These are phyloP conservation scores for Dalbergia cochinchinensis DNA, from an alignment of 306 rosid species.

Conservation along the genomic window DNA sequence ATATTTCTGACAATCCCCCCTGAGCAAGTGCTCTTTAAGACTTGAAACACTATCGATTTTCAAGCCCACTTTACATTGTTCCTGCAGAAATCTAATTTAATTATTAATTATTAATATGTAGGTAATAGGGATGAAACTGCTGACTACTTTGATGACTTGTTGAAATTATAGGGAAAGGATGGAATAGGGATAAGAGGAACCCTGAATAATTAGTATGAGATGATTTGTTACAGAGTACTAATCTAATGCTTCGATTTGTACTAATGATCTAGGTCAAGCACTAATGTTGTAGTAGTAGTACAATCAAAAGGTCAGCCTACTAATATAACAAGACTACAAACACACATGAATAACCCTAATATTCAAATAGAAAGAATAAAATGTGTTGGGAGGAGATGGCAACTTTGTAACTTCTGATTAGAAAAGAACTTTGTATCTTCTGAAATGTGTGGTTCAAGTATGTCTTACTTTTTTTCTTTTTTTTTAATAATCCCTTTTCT, in stretches of 20 bases:
- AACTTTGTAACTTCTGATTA: too few relatives aligned
- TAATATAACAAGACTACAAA: background rate
- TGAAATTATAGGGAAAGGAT: conserved; percentile 15
- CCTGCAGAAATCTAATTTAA: conserved; percentile 3
- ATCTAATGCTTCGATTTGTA: background rate
- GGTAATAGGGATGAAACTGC: background rate
- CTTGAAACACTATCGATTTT: background rate
- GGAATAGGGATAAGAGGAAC: conserved; percentile 16
- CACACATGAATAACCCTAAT: background rate
- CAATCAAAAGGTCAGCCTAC: background rate
- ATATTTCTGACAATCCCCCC: background rate
- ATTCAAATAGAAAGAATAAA: background rate
- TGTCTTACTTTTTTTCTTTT: too few relatives aligned
- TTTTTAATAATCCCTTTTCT: background rate
- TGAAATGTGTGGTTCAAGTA: too few relatives aligned
- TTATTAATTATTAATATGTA: background rate
- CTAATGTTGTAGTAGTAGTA: background rate
- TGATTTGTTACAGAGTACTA: background rate
- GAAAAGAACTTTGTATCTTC: too few relatives aligned
- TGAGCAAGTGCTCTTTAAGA: background rate
- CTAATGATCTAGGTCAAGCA: conserved; percentile 26
- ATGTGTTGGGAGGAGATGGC: too few relatives aligned
- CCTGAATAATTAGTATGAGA: conserved; percentile 12
- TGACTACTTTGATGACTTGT: background rate
- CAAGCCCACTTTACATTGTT: conserved; percentile 24